Evolutionary conservation across 495 filamentous ascomycete genomes (phyloP), one percentile per base, ranked within the genome.

Genomic region (Hypomontagnella monticulosa): DNA sequence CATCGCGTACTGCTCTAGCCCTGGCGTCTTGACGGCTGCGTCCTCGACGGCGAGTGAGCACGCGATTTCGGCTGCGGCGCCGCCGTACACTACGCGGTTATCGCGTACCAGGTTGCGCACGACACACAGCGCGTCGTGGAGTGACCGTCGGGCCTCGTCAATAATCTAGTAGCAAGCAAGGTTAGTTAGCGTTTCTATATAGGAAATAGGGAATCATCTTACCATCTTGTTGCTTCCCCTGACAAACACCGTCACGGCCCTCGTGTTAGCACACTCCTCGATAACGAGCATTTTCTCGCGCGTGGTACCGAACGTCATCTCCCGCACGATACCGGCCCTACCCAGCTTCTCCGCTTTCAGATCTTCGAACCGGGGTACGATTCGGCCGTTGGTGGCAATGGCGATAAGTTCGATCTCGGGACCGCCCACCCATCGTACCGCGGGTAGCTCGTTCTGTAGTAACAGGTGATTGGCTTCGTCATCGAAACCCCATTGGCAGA

Each of bases 161-260:
- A 98, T 97, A 74, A 99, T 97, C 92, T 96, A 65, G 19, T 27
- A 61, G 37, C 4, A 14, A 11, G 46, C n/a, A n/a, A n/a, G 78
- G 19, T 77, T 78, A 74, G 40, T 15, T 7, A 58, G 15, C 54
- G 5, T 10, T 36, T 36, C 23, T 10, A 10, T 32, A 50, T 23
- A 44, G 19, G 19, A 50, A 10, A 19, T 5, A 11, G 12, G 20
- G 4, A 5, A 18, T 0, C 14, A 51, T 75, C 82, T 72, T 73
- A 93, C 92, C 95, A 99, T 99, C 85, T 98, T 99, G 85, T 99
- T 99, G 82, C 93, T 96, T 67, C 95, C 95, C 75, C 95, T 83
- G 44, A 99, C 89, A 74, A 99, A 99, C 41, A 95, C 87, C 0
- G 95, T 99, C 44, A 98, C 95, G 27, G 95, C 95, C 60, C 95